Evolutionary conservation across 257 asterid species (phyloP).

Genomic region (Knoxia roxburghii): DNA sequence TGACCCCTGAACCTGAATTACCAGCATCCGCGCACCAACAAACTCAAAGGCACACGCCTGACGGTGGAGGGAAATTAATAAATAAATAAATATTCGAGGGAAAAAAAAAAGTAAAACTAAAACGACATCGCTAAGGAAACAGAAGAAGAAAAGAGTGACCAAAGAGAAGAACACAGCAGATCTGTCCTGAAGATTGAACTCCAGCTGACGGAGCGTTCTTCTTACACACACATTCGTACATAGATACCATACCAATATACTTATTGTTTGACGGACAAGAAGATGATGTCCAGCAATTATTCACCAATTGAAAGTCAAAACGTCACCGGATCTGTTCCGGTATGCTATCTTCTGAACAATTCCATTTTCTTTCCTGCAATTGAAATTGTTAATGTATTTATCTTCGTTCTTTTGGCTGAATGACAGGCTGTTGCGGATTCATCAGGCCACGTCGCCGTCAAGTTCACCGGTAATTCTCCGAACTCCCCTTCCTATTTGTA

Average conservation of each 20-base stretch:
- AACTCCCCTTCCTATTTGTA: not conserved
- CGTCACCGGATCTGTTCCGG: conserved; percentile 94
- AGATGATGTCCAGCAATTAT: conserved; percentile 97
- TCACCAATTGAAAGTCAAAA: conserved; percentile 70
- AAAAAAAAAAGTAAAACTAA: not conserved
- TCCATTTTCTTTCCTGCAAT: not conserved
- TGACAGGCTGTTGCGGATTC: conserved; percentile 71
- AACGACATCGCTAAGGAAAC: not conserved
- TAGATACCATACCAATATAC: not conserved
- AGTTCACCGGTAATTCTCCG: conserved; percentile 51
- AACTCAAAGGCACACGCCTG: too few relatives aligned
- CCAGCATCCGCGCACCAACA: too few relatives aligned
- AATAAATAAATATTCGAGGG: too few relatives aligned
- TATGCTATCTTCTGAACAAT: conserved; percentile 10
- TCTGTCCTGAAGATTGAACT: conserved; percentile 13
- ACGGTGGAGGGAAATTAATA: too few relatives aligned
- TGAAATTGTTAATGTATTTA: not conserved
- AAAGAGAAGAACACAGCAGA: conserved; percentile 7
- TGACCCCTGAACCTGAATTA: too few relatives aligned
- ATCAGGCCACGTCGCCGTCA: conserved; percentile 63
- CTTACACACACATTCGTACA: not conserved
- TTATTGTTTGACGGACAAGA: conserved; percentile 3
- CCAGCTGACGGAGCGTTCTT: conserved; percentile 16
- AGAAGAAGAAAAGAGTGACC: not conserved
- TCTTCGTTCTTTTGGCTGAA: not conserved